Base-by-base conservation (phyloP, 345 rosid species). In the Aquilaria yunnanensis region DNA sequence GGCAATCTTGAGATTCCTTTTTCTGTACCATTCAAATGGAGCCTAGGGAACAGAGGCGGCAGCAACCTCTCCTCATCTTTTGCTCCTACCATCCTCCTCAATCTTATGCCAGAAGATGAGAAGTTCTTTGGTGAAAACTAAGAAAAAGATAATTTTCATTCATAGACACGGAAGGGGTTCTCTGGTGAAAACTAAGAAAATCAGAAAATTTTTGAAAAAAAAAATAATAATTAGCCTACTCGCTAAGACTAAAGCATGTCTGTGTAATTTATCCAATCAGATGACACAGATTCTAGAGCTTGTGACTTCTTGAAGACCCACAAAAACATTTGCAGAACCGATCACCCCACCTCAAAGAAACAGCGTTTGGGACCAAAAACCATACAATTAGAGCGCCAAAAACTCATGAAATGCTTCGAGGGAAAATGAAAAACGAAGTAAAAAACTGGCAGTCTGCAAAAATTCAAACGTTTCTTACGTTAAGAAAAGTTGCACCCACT, bases 1-100 rank as follows among this genome's bases (percentile, higher is more conserved):
- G 96, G 89, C 33, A 85, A 84, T 63, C 84, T 85, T 51, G 83
- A 81, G 31, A 89, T 85, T 51, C 84, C 86, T 77, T 74, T 81
- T 57, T 81, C 87, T 62, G 80, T 64, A 66, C 85, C 91, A 54
- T 81, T 81, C 65, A 85, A 84, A 65, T 80, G 89, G 75, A 88
- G 84, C 75, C 89, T 77, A 12, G 86, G 89, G 75, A 88, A 88
- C 81, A 85, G 71, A 9, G 87, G 87, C 70, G 76, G 75, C 47
- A 66, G 64, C 70, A 62, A 30, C 77, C 56, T 80, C 45, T 81
- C 85, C 33, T 82, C 81, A 57, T 77, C 75, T 32, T 63, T 75
- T 67, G 78, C 78, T 60, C 74, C 76, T 78, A 72, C 81, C 70
- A 32, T 73, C 63, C 54, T 51, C 63, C 54, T 47, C 13, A 31